Evolutionary conservation across 176 grass and related monocot genomes (phyloP), one percentile per base, ranked within the genome.

Genomic region (Leersia perrieri): DNA sequence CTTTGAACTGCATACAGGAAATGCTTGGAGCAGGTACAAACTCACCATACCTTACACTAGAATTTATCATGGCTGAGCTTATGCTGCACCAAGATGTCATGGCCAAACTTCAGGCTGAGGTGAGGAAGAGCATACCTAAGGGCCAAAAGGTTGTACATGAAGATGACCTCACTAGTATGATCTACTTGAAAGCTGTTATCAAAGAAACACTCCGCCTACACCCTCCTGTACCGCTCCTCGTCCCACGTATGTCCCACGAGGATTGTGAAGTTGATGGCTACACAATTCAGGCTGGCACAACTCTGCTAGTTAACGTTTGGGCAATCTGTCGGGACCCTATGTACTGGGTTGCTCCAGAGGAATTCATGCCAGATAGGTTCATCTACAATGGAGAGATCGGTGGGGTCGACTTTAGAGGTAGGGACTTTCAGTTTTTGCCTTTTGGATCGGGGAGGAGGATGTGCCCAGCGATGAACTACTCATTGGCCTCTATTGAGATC

Each of bases 341-440:
- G 42, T 10, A 26, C 0, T 91, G 89, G 89, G 63, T 65, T 9
- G 68, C 62, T 2, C 16, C 84, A 0, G 72, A 77, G 39, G 26
- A 64, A 7, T 91, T 87, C 63, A 11, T 77, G 45, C 89, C 84
- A 0, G 89, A 84, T 30, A 87, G 89, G 67, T 91, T 91, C 34
- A 11, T 70, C 27, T 0, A n/a, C 26, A 38, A 32, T 3, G 74
- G 29, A 2, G 33, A 7, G 11, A 3, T 13, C 1, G 20, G 8
- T 11, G 63, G 53, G 7, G 60, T 14, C 3, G 88, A 86, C 44
- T 49, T 86, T 16, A 81, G 70, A 31, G 82, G 77, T 9, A 71
- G 55, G n/a, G n/a, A n/a, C n/a, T n/a, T n/a, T n/a, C n/a, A n/a
- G n/a, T n/a, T n/a, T n/a, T n/a, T n/a, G n/a, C 84, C 88, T 0